Base-by-base conservation (phyloP, 208 protist species). In the Zelonia costaricensis region DNA sequence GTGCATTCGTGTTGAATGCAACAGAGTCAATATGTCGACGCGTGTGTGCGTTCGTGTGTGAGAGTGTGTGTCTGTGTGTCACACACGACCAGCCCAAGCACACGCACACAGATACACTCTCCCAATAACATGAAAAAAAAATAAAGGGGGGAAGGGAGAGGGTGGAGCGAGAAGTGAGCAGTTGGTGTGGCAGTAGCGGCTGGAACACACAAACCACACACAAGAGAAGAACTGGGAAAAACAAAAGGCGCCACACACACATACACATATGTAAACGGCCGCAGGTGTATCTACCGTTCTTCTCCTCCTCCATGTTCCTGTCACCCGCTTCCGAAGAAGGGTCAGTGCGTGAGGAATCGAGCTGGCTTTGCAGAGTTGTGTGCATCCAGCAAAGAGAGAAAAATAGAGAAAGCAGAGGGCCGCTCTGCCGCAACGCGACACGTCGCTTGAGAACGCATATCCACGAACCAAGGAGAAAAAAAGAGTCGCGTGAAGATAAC, bases 41-140 rank as follows among this genome's bases (percentile, higher is more conserved):
- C 33, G 33, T 13, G 33, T 38, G 10, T 38, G 33, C 10, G 33
- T 38, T 4, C 33, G 33, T 38, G 33, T 38, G 10, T 38, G 33
- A 4, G 33, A 13, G 33, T 38, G 33, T 38, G 4, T 38, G 33
- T 38, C 4, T 10, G 33, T 38, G 7, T 38, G 33, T 38, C 10
- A n/a, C n/a, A n/a, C 33, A 38, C 33, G 33, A 38, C 7, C 10
- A 10, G 7, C 7, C 10, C 7, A 38, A 10, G 10, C 33, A 38
- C 33, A 38, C 4, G 7, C 7, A 38, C 7, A 38, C 33, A 38
- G 33, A n/a, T n/a, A n/a, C n/a, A n/a, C n/a, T n/a, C n/a, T n/a
- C n/a, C n/a, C n/a, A n/a, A n/a, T n/a, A n/a, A n/a, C n/a, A 46
- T 46, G n/a, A 46, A 46, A 25, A 20, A 46, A 46, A 20, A 15